Base-by-base conservation (phyloP, 768 basidiomycete genomes). In the Wakefieldia striispora region DNA sequence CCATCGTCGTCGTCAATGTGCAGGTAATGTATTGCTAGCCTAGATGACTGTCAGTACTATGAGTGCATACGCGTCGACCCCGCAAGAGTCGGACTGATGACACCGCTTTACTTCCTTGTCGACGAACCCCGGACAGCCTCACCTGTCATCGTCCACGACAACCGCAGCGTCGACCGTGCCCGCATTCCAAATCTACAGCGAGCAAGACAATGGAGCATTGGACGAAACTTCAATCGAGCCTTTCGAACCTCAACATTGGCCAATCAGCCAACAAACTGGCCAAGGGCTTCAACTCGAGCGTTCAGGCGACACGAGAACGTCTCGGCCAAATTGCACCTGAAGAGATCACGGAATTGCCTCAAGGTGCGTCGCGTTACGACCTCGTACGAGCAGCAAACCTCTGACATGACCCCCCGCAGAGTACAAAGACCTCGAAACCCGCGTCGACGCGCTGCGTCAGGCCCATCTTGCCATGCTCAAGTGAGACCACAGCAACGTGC, bases 351-450 rank as follows among this genome's bases (percentile, higher is more conserved):
- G 97, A 97, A 71, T 78, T 92, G 43, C 89, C 90, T 21, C 86
- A 91, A 72, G 92, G 90, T 87, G 23, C n/a, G 70, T 65, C 6
- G 14, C 33, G 6, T n/a, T 16, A 4, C 6, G 33, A 33, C 5
- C 6, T 6, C 2, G 5, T 33, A 7, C 33, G 33, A 33, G 33
- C 7, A 16, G 14, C n/a, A n/a, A n/a, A 6, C 14, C 33, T 4
- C 16, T 33, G 14, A 33, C 2, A 33, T 16, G 4, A 42, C 2
- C 1, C 35, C 35, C 20, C 54, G n/a, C 74, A 91, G 95, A 99
- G 69, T 99, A 98, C 79, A 94, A 86, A 62, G 91, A 95, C 65
- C 83, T 99, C 56, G 97, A 99, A 71, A 77, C 85, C 40, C 87
- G 92, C 48, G 97, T 98, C 35, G 97, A 99, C 70, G 92, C 91